phyloP scores from a whole-genome alignment of 305 asterid species.

The Fraxinus dipetala region DNA sequence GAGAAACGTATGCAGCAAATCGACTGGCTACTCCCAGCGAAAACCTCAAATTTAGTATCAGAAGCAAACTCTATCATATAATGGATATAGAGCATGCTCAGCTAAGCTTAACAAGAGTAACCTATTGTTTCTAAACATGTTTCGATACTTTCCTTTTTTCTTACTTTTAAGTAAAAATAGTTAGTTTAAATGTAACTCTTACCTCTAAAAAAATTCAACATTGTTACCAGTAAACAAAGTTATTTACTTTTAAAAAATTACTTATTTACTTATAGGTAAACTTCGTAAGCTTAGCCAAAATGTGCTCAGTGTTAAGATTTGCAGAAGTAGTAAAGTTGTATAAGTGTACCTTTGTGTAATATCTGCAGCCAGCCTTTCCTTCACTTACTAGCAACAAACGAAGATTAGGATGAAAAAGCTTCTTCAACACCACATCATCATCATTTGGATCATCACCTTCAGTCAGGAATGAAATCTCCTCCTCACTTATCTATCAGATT shows the following conservation, averaged over 20 bases:
- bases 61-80: background rate
- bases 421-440: slow-evolving; percentile 68
- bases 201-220: background rate
- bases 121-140: background rate
- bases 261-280: background rate
- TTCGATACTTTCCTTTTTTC: background rate
- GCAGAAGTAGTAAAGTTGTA: background rate
- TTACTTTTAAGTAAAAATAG: background rate
- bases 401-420: slow-evolving; percentile 75
- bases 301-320: background rate
- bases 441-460: slow-evolving; percentile 64
- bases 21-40: background rate
- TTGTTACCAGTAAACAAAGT: background rate
- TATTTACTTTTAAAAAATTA: too few relatives aligned
- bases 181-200: too few relatives aligned
- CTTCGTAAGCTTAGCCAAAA: background rate
- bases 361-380: slow-evolving; percentile 83
- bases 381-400: slow-evolving; percentile 73
- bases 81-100: background rate
- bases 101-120: background rate
- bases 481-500: slow-evolving; percentile 73
- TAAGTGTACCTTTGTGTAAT: slow-evolving; percentile 69
- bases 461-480: slow-evolving; percentile 78
- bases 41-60: background rate
- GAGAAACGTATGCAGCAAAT: background rate